Conservation (phyloP, 768 basidiomycete genomes). For the Exsudoporus frostii region DNA sequence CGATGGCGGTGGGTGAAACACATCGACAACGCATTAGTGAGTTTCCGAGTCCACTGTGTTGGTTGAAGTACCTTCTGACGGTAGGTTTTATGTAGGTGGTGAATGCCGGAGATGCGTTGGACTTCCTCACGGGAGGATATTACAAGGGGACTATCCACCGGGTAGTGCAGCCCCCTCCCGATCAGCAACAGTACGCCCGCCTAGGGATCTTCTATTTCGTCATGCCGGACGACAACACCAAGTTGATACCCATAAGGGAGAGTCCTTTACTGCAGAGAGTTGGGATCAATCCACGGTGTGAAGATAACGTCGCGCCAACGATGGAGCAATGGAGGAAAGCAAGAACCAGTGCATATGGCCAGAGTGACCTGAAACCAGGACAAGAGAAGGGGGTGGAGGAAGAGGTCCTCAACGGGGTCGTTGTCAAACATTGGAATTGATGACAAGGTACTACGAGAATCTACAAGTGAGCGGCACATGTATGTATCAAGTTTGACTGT, state of each 20-base stretch:
- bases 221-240: slow-evolving; percentile 48
- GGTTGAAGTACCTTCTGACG: neutral
- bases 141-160: slow-evolving; percentile 61
- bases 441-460: neutral
- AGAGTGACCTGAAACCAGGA: slow-evolving; percentile 40
- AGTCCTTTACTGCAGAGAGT: slow-evolving; percentile 48
- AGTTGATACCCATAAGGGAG: slow-evolving; percentile 41
- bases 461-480: too few relatives aligned
- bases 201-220: slow-evolving; percentile 60
- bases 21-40: slow-evolving; percentile 54
- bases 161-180: slow-evolving; percentile 55
- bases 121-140: slow-evolving; percentile 59
- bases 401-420: slow-evolving; percentile 50
- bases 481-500: neutral
- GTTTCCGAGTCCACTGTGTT: neutral
- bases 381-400: slow-evolving; percentile 47
- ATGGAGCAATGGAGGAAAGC: slow-evolving; percentile 52
- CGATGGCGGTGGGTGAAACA: slow-evolving; percentile 59
- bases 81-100: slow-evolving; percentile 41
- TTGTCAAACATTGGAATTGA: slow-evolving; percentile 57
- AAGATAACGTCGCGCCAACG: slow-evolving; percentile 43
- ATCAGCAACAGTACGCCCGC: slow-evolving; percentile 48
- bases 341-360: slow-evolving; percentile 51
- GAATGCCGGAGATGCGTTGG: slow-evolving; percentile 57
- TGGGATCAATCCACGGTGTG: slow-evolving; percentile 38